Evolutionary conservation across 2,329 filamentous ascomycete genomes (phyloP).

Genomic region (Fusarium sp.): DNA sequence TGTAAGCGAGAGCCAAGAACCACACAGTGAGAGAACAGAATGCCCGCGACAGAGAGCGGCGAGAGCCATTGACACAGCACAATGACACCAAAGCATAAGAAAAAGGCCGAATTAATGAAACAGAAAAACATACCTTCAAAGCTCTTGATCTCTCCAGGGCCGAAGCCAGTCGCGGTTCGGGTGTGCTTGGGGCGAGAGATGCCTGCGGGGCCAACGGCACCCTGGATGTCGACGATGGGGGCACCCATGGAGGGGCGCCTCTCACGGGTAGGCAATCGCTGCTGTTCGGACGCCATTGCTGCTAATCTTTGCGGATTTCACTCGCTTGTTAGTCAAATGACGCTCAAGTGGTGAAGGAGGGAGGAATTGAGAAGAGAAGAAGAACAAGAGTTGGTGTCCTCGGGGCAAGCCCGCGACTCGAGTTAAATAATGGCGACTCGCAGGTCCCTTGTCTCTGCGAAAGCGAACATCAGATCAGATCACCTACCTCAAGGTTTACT

Average conservation of each 20-base stretch:
- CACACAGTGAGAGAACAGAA: neutral
- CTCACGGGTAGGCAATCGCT: slow-evolving; percentile 70
- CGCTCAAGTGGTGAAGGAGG: slow-evolving; percentile 11
- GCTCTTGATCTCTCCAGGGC: slow-evolving; percentile 88
- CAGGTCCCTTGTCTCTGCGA: slow-evolving; percentile 27
- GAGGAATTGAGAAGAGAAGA: slow-evolving; percentile 12
- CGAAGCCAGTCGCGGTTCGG: slow-evolving; percentile 95
- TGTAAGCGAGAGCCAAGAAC: slow-evolving; percentile 19
- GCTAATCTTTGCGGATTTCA: slow-evolving; percentile 11
- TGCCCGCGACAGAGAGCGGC: neutral
- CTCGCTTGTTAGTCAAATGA: slow-evolving; percentile 29
- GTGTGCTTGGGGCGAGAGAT: slow-evolving; percentile 93
- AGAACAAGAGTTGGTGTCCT: slow-evolving; percentile 11
- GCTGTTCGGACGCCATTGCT: slow-evolving; percentile 52
- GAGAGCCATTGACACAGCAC: slow-evolving; percentile 1
- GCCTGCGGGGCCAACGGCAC: slow-evolving; percentile 87
- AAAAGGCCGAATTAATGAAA: neutral
- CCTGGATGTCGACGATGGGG: slow-evolving; percentile 87
- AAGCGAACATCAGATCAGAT: slow-evolving; percentile 46
- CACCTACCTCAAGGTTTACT: slow-evolving; percentile 42
- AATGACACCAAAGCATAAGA: slow-evolving; percentile 1
- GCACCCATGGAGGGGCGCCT: slow-evolving; percentile 84
- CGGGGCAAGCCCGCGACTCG: slow-evolving; percentile 12
- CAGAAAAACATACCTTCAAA: slow-evolving; percentile 77
- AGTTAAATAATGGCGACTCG: slow-evolving; percentile 37